These are phyloP conservation scores for Mortierella sp. DNA, from an alignment of 371 early-diverging fungal species.

Conservation along the genomic window DNA sequence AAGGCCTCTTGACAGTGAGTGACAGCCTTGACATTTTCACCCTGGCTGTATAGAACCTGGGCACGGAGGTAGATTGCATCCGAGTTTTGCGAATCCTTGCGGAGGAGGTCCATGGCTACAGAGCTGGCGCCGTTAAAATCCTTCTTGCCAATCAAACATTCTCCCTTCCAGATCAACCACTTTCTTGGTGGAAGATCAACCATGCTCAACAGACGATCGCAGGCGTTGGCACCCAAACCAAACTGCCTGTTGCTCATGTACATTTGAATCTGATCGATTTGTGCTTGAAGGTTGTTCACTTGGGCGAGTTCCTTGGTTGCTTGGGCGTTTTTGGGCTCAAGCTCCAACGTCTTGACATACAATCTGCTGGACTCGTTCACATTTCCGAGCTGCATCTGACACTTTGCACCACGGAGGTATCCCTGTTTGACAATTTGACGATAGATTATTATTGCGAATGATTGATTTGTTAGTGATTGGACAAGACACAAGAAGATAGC, in stretches of 20 bases:
- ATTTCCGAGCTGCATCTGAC: slow-evolving; percentile 76
- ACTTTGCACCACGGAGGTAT: slow-evolving; percentile 79
- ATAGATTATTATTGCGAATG: too few relatives aligned
- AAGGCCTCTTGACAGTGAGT: slow-evolving; percentile 79
- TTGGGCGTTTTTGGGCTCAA: slow-evolving; percentile 64
- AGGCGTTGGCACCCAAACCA: slow-evolving; percentile 69
- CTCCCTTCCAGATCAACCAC: slow-evolving; percentile 81
- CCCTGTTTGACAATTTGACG: slow-evolving; percentile 40
- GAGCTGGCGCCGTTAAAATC: slow-evolving; percentile 78
- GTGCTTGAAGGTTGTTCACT: slow-evolving; percentile 64
- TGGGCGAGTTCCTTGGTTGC: slow-evolving; percentile 63
- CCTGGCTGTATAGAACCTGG: slow-evolving; percentile 79
- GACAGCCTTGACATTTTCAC: slow-evolving; percentile 70
- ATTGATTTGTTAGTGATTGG: too few relatives aligned
- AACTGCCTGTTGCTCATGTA: slow-evolving; percentile 70
- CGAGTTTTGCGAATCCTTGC: slow-evolving; percentile 75
- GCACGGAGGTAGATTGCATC: slow-evolving; percentile 84
- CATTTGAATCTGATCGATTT: slow-evolving; percentile 68
- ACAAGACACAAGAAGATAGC: neutral
- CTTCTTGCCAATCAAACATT: slow-evolving; percentile 76
- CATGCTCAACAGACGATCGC: slow-evolving; percentile 73
- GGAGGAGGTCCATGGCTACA: slow-evolving; percentile 67
- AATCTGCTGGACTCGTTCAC: slow-evolving; percentile 65
- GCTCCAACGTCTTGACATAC: slow-evolving; percentile 59
- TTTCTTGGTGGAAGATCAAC: slow-evolving; percentile 73